Conservation (phyloP, 495 filamentous ascomycete species). For the Halenospora varia region DNA sequence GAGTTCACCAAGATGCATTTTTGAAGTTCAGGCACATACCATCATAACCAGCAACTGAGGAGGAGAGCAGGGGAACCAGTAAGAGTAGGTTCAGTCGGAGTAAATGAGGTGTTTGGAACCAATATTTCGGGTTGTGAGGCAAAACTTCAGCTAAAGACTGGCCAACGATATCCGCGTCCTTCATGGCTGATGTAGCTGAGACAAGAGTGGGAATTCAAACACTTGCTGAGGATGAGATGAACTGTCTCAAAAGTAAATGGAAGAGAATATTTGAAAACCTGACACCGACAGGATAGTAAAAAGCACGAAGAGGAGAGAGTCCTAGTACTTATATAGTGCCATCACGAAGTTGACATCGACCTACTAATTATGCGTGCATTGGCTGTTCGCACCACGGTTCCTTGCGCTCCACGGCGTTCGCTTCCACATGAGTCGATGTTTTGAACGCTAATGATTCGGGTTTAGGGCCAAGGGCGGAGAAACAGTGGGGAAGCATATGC, state of each 20-base stretch:
- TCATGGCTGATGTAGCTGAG: neutral
- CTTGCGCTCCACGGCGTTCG: neutral
- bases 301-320: neutral
- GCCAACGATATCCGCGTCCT: neutral
- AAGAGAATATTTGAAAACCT: neutral
- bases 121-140: constrained; percentile 29
- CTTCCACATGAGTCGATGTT: neutral
- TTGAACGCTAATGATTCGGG: neutral
- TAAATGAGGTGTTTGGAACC: constrained; percentile 33
- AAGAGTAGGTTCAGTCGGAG: constrained; percentile 35
- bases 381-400: neutral
- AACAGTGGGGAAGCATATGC: neutral
- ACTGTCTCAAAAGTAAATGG: neutral
- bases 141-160: constrained; percentile 22
- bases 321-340: neutral
- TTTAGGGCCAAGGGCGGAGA: neutral
- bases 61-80: constrained; percentile 36
- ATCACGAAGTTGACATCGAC: neutral
- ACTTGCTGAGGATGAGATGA: neutral
- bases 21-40: constrained; percentile 15
- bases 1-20: neutral
- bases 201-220: neutral
- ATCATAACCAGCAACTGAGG: constrained; percentile 37
- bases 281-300: neutral
- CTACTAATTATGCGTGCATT: neutral